These are phyloP conservation scores for Mrakiaceae sp. DNA, from an alignment of 1,284 basidiomycete species.

Conservation along the genomic window DNA sequence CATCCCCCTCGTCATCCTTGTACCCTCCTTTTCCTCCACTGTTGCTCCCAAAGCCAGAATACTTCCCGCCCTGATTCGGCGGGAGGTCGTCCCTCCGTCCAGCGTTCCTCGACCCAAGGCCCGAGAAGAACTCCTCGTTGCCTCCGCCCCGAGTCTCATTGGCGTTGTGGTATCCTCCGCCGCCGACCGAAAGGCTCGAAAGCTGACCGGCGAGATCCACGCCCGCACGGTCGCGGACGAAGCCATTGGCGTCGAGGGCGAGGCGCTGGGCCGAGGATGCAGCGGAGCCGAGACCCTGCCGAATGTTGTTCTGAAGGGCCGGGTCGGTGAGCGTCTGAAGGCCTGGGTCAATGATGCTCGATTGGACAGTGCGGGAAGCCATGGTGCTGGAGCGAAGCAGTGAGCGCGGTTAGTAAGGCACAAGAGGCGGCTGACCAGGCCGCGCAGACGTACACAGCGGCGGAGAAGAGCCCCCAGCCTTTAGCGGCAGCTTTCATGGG, in stretches of 20 bases:
- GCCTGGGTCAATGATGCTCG: slow-evolving; percentile 33
- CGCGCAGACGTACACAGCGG: slow-evolving; percentile 24
- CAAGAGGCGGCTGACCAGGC: background rate
- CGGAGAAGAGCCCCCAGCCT: slow-evolving; percentile 36
- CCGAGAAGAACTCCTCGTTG: slow-evolving; percentile 27
- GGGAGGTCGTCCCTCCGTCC: slow-evolving; percentile 9
- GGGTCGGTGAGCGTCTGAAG: slow-evolving; percentile 21
- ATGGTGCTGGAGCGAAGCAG: slow-evolving; percentile 8
- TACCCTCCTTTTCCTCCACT: slow-evolving; percentile 2
- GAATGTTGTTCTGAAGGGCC: slow-evolving; percentile 24
- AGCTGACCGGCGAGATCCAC: slow-evolving; percentile 34
- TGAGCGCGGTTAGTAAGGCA: background rate
- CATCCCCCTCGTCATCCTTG: slow-evolving; percentile 15
- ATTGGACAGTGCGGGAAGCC: slow-evolving; percentile 32
- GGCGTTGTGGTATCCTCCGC: background rate
- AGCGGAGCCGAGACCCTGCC: slow-evolving; percentile 23
- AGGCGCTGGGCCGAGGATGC: slow-evolving; percentile 24
- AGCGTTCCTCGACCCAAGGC: slow-evolving; percentile 24
- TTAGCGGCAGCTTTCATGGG: slow-evolving; percentile 32
- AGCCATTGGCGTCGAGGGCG: slow-evolving; percentile 27
- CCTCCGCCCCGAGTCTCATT: slow-evolving; percentile 12
- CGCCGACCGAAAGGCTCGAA: slow-evolving; percentile 27
- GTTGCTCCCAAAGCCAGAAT: background rate
- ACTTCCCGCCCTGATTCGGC: background rate
- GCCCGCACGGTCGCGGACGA: slow-evolving; percentile 30